Base-by-base conservation (phyloP, 2,329 filamentous ascomycete species). In the Arthroderma uncinatum region DNA sequence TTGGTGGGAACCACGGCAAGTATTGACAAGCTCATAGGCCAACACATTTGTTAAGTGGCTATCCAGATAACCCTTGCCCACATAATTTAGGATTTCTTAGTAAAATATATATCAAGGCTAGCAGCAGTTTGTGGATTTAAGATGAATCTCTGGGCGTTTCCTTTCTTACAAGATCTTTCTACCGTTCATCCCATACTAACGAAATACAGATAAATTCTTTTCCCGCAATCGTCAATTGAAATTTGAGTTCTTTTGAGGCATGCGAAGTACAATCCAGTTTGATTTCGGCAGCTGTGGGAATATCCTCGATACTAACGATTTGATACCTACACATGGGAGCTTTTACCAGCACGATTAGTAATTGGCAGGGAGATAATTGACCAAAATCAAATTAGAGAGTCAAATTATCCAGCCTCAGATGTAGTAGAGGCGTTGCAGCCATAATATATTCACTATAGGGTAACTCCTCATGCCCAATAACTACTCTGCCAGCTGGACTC, bases 381-480 rank as follows among this genome's bases (percentile, higher is more conserved):
- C 40, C n/a, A 44, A 44, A 44, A 44, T 44, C 40, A 44, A 44
- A 44, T 44, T 44, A 16, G n/a, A 44, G 12, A 44, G 40, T 44
- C 40, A 44, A 44, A 21, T 44, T 44, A 44, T 23, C 40, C 40
- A 44, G 7, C 40, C 40, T 44, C n/a, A 44, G 40, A 44, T 23
- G 19, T 19, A 44, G n/a, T 44, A 16, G 40, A 23, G 40, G 40
- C 40, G 40, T 44, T 44, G 40, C 40, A 44, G n/a, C 40, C 4
- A 16, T 44, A 16, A 44, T 23, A 16, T 16, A 23, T 44, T 19
- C 40, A 44, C 40, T 44, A 44, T 44, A 44, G 40, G 40, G 40
- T 10, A 44, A 44, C 4, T 44, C 40, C 1, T 23, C n/a, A 44
- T 44, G n/a, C 19, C 40, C 40, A 44, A 44, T 44, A 10, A 44